A percentile compares a stretch with the other conserved stretches of the same genome.
phyloP scores from a whole-genome alignment of 164 flowering plant species.

The Sedum album region DNA sequence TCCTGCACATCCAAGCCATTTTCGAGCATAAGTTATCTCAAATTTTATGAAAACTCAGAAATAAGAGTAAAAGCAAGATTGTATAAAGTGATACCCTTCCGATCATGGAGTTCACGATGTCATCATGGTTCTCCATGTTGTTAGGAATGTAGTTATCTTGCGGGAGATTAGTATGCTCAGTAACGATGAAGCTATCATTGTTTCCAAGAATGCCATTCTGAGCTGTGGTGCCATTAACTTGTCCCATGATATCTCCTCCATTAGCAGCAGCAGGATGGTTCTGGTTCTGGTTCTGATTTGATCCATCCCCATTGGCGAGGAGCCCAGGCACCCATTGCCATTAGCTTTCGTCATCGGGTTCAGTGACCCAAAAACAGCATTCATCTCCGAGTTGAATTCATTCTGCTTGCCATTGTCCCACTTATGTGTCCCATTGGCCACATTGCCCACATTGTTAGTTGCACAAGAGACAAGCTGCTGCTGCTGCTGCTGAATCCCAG shows the following conservation, averaged over 20 bases:
- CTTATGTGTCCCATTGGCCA: slow-evolving; percentile 18
- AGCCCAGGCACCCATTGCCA: background rate
- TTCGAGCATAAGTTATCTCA: background rate
- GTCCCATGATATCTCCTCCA: background rate
- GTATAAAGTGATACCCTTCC: slow-evolving; percentile 33
- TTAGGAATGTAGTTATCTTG: slow-evolving; percentile 22
- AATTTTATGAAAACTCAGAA: background rate
- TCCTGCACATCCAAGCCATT: background rate
- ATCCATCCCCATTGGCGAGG: background rate
- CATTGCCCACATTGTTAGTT: slow-evolving; percentile 12
- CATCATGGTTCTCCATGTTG: slow-evolving; percentile 16
- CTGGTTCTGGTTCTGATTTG: too few relatives aligned
- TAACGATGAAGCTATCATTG: background rate
- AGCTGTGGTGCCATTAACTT: background rate
- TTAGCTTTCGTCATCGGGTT: background rate
- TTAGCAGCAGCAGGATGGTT: background rate
- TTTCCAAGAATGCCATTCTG: background rate
- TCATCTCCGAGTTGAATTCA: slow-evolving; percentile 10
- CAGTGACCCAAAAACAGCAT: background rate
- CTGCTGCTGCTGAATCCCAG: slow-evolving; percentile 15
- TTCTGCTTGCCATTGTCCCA: slow-evolving; percentile 22
- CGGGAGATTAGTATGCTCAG: slow-evolving; percentile 17
- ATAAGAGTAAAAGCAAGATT: background rate
- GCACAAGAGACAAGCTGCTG: background rate
- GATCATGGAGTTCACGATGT: slow-evolving; percentile 15